A percentile compares a stretch with the other conserved stretches of the same genome.
Conservation (phyloP, 2,329 filamentous ascomycete species). For the Thelonectria blattea region DNA sequence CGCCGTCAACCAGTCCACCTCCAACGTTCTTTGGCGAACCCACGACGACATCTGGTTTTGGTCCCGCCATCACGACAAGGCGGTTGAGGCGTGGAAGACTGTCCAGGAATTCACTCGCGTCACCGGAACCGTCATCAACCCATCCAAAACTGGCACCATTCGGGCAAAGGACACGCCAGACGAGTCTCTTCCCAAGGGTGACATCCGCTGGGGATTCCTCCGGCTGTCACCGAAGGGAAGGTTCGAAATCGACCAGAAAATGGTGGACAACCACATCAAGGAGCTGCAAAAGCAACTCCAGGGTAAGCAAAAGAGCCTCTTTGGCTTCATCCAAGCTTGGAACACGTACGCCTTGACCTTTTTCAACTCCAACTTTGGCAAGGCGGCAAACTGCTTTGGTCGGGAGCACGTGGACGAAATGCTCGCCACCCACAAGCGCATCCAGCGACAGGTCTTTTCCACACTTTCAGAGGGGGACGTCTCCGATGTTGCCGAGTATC, state of each 20-base stretch:
- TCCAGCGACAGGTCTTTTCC: slow-evolving; percentile 55
- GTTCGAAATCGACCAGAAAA: slow-evolving; percentile 64
- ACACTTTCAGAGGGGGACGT: slow-evolving; percentile 35
- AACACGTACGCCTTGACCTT: slow-evolving; percentile 60
- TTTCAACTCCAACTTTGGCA: slow-evolving; percentile 60
- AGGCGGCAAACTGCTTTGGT: slow-evolving; percentile 58
- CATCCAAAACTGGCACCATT: slow-evolving; percentile 55
- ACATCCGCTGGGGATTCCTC: slow-evolving; percentile 63
- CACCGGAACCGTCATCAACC: slow-evolving; percentile 64
- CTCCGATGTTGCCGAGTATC: slow-evolving; percentile 58
- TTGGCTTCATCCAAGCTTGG: slow-evolving; percentile 56
- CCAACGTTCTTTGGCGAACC: slow-evolving; percentile 62
- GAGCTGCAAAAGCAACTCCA: slow-evolving; percentile 64
- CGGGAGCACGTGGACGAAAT: slow-evolving; percentile 58
- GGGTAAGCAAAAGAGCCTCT: slow-evolving; percentile 56
- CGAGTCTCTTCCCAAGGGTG: slow-evolving; percentile 51
- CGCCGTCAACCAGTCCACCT: slow-evolving; percentile 63
- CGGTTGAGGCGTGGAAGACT: slow-evolving; percentile 64
- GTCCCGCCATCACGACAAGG: slow-evolving; percentile 57
- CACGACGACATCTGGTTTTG: slow-evolving; percentile 74
- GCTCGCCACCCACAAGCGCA: slow-evolving; percentile 55
- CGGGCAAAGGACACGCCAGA: slow-evolving; percentile 45
- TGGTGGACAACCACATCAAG: slow-evolving; percentile 64
- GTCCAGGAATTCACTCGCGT: slow-evolving; percentile 60
- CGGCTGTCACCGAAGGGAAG: slow-evolving; percentile 59